phyloP scores from a whole-genome alignment of 192 early-diverging fungal species.

The Backusella sp. region DNA sequence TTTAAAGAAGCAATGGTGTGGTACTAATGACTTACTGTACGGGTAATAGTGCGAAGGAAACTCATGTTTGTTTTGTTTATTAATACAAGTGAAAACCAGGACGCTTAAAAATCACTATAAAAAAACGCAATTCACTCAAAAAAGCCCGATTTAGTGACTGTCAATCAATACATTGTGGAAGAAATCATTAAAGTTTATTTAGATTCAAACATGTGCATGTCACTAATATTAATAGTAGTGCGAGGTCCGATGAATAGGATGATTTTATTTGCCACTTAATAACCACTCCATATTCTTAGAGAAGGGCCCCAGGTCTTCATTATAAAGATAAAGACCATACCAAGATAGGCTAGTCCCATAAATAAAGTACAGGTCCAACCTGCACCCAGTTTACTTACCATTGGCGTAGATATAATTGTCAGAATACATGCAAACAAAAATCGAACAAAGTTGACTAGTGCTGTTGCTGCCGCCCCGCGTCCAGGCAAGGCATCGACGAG shows the following conservation, averaged over 20 bases:
- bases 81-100: constrained; percentile 4
- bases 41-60: constrained; percentile 28
- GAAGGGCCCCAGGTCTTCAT: constrained; percentile 37
- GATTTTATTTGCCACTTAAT: background rate
- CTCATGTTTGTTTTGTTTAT: constrained; percentile 21
- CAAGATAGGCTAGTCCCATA: constrained; percentile 30
- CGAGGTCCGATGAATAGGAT: background rate
- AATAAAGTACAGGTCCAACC: constrained; percentile 41
- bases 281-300: constrained; percentile 26
- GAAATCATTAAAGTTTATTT: background rate
- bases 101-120: background rate
- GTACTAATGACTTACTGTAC: constrained; percentile 22
- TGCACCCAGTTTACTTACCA: constrained; percentile 42
- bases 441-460: constrained; percentile 40
- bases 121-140: background rate
- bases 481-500: constrained; percentile 43
- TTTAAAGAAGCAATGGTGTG: background rate
- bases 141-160: background rate
- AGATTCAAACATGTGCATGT: background rate
- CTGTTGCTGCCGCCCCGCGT: constrained; percentile 41
- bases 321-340: constrained; percentile 34
- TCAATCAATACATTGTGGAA: background rate
- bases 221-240: background rate
- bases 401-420: constrained; percentile 40
- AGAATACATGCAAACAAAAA: constrained; percentile 42